Base-by-base conservation (phyloP, 2,329 filamentous ascomycete genomes). In the Nakataea oryzae region DNA sequence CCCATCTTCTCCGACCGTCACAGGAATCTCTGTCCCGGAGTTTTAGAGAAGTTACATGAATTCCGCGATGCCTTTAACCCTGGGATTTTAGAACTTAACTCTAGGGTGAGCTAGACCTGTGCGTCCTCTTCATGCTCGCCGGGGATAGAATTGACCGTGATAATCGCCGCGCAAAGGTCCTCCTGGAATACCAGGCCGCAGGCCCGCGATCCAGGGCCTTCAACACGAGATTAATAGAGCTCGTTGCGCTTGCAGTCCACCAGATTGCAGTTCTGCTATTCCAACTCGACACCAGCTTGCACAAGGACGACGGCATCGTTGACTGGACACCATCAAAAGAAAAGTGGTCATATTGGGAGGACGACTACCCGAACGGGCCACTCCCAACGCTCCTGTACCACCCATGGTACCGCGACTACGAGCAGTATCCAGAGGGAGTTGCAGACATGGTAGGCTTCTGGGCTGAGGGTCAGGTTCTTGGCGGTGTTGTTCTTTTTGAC, bases 401-500 rank as follows among this genome's bases (percentile, higher is more conserved):
- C 60, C 29, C 6, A 58, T 66, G 65, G 62, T 74, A 73, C 60
- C 8, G 5, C 1, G 63, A 69, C 54, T 62, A 67, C 50, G 64
- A 71, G 6, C 68, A 71, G 34, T 74, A 73, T 57, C 70, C 69
- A 8, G 57, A 68, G 5, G 69, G 67, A 11, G 57, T 71, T 14
- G 68, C 69, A 3, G 69, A 72, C 54, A 59, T 66, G 26, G 69
- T 69, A 1, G 70, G 69, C 1, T 72, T 70, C 57, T 72, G 70
- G 70, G 70, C 68, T 3, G 70, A 72, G 61, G 61, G 61, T 2
- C 64, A 64, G 3, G 70, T 71, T 29, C 62, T 72, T 1, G 70
- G 70, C 1, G 69, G 70, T 5, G 68, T 70, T 0, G 64, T 65
- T 12, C 29, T 69, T 1, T 71, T 70, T 54, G 67, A 68, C 24